phyloP scores from a whole-genome alignment of 352 stramenopile species.

The Globisporangium echinulatum region DNA sequence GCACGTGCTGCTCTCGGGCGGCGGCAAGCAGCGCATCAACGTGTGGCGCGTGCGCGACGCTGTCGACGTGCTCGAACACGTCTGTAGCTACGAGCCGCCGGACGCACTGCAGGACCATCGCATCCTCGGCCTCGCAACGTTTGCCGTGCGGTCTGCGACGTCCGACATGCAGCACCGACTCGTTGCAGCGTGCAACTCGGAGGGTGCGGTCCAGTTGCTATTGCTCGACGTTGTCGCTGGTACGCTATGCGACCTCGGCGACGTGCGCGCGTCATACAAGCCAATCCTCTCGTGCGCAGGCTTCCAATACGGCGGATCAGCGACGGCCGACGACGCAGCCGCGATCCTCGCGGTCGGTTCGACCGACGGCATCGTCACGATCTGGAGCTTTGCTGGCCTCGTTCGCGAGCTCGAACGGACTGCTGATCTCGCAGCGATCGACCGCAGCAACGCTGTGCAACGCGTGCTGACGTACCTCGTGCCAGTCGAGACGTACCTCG shows the following conservation, averaged over 20 bases:
- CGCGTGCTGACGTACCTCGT: slow-evolving; percentile 21
- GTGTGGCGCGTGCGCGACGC: slow-evolving; percentile 49
- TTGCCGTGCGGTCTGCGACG: slow-evolving; percentile 18
- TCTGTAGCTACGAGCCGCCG: slow-evolving; percentile 54
- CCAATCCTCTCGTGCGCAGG: slow-evolving; percentile 69
- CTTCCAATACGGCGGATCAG: slow-evolving; percentile 19
- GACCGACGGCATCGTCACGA: slow-evolving; percentile 72
- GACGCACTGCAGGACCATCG: slow-evolving; percentile 73
- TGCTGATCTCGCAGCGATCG: not conserved
- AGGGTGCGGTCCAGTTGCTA: slow-evolving; percentile 60
- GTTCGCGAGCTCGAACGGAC: slow-evolving; percentile 15
- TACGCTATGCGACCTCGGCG: slow-evolving; percentile 35
- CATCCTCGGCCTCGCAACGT: slow-evolving; percentile 68
- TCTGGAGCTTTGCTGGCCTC: slow-evolving; percentile 54
- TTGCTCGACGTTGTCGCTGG: slow-evolving; percentile 37
- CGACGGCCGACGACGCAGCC: slow-evolving; percentile 2
- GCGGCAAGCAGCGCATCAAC: slow-evolving; percentile 79
- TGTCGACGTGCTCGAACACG: slow-evolving; percentile 36
- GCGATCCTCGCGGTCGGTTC: slow-evolving; percentile 66
- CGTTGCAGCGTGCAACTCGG: slow-evolving; percentile 68
- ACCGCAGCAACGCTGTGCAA: not conserved
- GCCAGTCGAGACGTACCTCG: slow-evolving; percentile 52
- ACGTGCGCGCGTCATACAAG: slow-evolving; percentile 61
- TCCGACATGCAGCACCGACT: slow-evolving; percentile 23
- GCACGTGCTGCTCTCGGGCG: slow-evolving; percentile 61